phyloP scores from a whole-genome alignment of 306 rosid genomes.

The Ammopiptanthus mongolicus region DNA sequence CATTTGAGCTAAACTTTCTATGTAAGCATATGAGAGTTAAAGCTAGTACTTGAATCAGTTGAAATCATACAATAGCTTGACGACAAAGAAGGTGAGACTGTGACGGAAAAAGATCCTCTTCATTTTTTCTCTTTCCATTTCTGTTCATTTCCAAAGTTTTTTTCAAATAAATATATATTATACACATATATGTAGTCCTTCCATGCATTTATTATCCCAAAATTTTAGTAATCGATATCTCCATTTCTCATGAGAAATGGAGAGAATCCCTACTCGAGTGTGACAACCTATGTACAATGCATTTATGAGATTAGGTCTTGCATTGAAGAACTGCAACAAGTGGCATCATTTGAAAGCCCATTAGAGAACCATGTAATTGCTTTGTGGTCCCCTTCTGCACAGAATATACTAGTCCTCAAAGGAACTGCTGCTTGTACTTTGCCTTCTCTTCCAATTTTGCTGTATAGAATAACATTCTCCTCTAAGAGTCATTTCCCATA shows the following conservation, averaged over 20 bases:
- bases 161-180: too few species aligned
- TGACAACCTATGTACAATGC: constrained; percentile 17
- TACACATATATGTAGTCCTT: too few species aligned
- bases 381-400: constrained; percentile 33
- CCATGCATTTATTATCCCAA: too few species aligned
- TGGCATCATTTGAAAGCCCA: constrained; percentile 23
- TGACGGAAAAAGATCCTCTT: too few species aligned
- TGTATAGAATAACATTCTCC: background rate
- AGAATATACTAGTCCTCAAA: constrained; percentile 6
- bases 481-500: background rate
- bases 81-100: constrained; percentile 9
- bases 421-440: background rate
- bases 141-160: too few species aligned
- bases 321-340: constrained; percentile 30
- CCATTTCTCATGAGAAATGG: too few species aligned
- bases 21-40: background rate
- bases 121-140: too few species aligned
- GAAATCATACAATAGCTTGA: background rate
- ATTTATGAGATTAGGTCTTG: constrained; percentile 35
- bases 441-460: background rate
- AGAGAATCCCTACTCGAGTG: too few species aligned
- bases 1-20: background rate
- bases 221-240: too few species aligned
- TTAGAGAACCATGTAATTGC: constrained; percentile 5
- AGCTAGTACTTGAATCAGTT: background rate